A percentile compares a stretch with the other conserved stretches of the same genome.
Conservation (phyloP, 306 rosid genomes). For the Prunus dulcis region DNA sequence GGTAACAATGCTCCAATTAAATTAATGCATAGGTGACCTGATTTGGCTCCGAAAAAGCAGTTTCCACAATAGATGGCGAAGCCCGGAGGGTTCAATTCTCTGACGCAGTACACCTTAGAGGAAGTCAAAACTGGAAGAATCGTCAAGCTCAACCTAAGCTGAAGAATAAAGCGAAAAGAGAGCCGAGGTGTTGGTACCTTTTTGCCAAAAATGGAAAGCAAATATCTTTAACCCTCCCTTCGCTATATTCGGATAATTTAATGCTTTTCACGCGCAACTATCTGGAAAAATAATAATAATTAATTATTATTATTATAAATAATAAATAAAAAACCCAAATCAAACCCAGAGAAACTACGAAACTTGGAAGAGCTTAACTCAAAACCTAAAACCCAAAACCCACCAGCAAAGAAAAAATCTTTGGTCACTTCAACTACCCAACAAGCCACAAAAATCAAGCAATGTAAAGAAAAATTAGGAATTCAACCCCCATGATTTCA, state of each 20-base stretch:
- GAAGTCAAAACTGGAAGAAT: neutral
- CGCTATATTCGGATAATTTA: conserved; percentile 4
- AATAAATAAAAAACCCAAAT: neutral
- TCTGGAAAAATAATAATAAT: too few species aligned
- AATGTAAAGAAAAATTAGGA: neutral
- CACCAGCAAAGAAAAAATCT: neutral
- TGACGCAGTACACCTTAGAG: neutral
- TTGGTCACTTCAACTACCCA: neutral
- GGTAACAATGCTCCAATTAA: neutral
- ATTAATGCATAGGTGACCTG: conserved; percentile 4
- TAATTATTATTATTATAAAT: too few species aligned
- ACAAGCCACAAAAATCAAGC: neutral
- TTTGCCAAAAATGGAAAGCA: conserved; percentile 12
- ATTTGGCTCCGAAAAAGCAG: conserved; percentile 5
- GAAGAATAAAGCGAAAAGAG: conserved; percentile 8
- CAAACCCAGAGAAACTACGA: neutral
- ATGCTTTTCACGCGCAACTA: too few species aligned
- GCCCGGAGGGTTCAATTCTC: neutral
- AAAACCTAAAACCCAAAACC: neutral
- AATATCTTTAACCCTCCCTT: conserved; percentile 12
- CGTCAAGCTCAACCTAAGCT: conserved; percentile 13
- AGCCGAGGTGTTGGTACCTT: too few species aligned
- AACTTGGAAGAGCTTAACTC: neutral
- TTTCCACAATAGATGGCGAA: neutral
- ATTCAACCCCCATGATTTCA: neutral